Conservation (phyloP, 2,329 filamentous ascomycete genomes). For the Chrysoporthe austroafricana region DNA sequence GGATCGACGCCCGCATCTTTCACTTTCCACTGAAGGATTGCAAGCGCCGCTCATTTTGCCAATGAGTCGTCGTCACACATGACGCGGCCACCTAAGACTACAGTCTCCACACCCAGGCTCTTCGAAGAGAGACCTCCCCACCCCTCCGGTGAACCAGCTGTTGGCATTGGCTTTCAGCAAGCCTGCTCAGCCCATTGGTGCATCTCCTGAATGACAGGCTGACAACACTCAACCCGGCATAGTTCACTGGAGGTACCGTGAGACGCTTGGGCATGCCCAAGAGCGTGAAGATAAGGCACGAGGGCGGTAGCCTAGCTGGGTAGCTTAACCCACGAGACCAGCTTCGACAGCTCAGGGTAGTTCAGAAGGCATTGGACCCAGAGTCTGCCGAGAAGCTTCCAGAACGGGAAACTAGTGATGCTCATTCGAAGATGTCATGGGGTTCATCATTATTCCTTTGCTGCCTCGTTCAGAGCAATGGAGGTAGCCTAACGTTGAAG, state of each 20-base stretch:
- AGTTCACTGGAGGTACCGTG: background rate
- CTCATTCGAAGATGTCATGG: no score
- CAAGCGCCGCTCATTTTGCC: background rate
- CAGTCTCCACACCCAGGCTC: background rate
- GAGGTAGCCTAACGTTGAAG: background rate
- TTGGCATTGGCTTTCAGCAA: background rate
- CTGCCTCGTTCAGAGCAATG: background rate
- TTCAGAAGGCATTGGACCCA: background rate
- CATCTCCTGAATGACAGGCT: background rate
- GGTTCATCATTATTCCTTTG: background rate
- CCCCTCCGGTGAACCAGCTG: background rate
- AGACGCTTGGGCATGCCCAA: background rate
- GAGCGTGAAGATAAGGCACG: background rate
- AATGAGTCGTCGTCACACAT: background rate
- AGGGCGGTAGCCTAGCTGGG: background rate
- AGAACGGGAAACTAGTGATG: background rate
- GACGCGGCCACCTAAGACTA: background rate
- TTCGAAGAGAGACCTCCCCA: background rate
- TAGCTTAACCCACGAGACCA: background rate
- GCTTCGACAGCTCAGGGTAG: background rate
- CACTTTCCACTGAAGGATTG: background rate
- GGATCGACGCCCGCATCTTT: background rate
- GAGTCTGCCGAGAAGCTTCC: background rate
- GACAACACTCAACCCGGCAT: background rate
- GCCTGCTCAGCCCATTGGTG: background rate